Conservation (phyloP, 192 early-diverging fungal species). For the Coemansia sp. region DNA sequence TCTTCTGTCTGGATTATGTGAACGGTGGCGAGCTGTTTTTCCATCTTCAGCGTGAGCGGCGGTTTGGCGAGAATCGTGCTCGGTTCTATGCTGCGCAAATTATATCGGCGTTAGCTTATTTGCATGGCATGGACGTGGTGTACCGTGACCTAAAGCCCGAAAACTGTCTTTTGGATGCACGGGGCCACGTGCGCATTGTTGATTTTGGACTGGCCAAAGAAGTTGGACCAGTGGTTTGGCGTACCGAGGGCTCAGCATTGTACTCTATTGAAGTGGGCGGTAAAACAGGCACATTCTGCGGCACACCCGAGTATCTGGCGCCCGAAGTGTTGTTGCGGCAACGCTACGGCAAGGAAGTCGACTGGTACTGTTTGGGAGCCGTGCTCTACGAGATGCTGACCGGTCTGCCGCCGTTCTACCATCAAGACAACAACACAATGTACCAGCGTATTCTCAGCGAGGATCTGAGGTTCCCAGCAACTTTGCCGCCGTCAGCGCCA, state of each 20-base stretch:
- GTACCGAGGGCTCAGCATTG: conserved; percentile 73
- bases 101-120: conserved; percentile 53
- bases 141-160: conserved; percentile 75
- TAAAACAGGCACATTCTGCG: conserved; percentile 75
- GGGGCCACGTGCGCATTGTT: conserved; percentile 79
- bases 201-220: conserved; percentile 91
- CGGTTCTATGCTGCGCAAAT: conserved; percentile 60
- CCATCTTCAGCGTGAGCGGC: conserved; percentile 66
- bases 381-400: conserved; percentile 67
- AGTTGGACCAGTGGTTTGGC: conserved; percentile 59
- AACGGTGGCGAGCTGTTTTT: conserved; percentile 75
- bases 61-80: conserved; percentile 62
- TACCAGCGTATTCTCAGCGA: conserved; percentile 47
- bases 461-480: conserved; percentile 34
- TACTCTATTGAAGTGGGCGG: conserved; percentile 57
- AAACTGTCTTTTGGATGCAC: conserved; percentile 65
- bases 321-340: conserved; percentile 68
- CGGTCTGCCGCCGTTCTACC: conserved; percentile 66
- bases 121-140: conserved; percentile 61
- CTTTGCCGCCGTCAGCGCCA: conserved; percentile 23
- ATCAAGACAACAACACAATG: conserved; percentile 52
- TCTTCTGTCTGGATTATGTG: conserved; percentile 73
- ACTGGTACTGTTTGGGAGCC: conserved; percentile 77
- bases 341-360: conserved; percentile 66
- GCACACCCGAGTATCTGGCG: conserved; percentile 73